Evolutionary conservation across 129 eudicot genomes (phyloP), one percentile per base, ranked within the genome.

Genomic region (Saussurea involucrata): DNA sequence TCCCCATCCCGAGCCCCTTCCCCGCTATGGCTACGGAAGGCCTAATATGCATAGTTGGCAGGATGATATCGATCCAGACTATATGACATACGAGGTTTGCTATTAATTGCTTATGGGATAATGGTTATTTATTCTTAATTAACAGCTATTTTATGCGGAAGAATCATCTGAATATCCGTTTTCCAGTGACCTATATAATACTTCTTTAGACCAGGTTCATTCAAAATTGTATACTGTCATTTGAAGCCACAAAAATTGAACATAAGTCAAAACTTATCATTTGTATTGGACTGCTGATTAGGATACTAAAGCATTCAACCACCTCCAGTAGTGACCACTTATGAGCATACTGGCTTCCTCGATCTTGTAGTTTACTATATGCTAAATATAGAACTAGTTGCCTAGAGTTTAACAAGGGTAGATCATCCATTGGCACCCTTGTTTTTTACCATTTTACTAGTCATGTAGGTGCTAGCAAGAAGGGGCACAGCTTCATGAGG

Each of bases 31-130:
- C n/a, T n/a, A n/a, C n/a, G n/a, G n/a, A n/a, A n/a, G n/a, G n/a
- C n/a, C n/a, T n/a, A n/a, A n/a, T n/a, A n/a, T n/a, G n/a, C n/a
- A n/a, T n/a, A n/a, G n/a, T 28, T 92, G 90, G 98, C 86, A 88
- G 74, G 98, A 90, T 76, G 82, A 88, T 74, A 77, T 92, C 6
- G 96, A 92, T 85, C 98, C 89, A 32, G 98, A 92, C 78, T 90
- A 72, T 85, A 92, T 92, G 98, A 92, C 96, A 37, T 92, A 92
- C 55, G 98, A 92, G 98, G 98, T 92, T 81, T 63, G 80, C 34
- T 71, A 46, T 67, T 12, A 32, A 49, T 22, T 73, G 63, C 24
- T 66, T 28, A 24, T 63, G 8, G 27, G 12, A 12, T 72, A 24
- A 31, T 72, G 55, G 9, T 17, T 46, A 24, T 49, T 24, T 27